A percentile compares a stretch with the other conserved stretches of the same genome.
phyloP scores from a whole-genome alignment of 2,329 filamentous ascomycete species.

The Hymenoscyphus scutula region DNA sequence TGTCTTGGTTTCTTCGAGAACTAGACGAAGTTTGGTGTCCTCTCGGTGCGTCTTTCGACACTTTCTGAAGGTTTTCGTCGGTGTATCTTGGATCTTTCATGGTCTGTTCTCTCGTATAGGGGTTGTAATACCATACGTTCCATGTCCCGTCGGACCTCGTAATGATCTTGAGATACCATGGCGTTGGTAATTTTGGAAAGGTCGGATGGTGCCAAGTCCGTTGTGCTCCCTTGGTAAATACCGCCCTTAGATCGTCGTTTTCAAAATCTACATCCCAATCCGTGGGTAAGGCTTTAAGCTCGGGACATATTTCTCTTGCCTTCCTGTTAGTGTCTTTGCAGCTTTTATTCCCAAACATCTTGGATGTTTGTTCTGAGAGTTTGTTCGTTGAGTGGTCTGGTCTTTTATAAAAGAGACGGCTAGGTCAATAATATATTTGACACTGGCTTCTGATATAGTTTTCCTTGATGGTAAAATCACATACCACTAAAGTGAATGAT shows the following conservation, averaged over 20 bases:
- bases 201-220: conserved; percentile 18
- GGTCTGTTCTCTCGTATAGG: conserved; percentile 6
- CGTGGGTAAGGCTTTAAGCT: conserved; percentile 17
- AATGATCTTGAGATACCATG: conserved; percentile 19
- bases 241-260: conserved; percentile 7
- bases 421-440: background rate
- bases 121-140: conserved; percentile 21
- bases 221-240: conserved; percentile 13
- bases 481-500: background rate
- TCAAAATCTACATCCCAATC: conserved; percentile 16
- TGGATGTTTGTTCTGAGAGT: background rate
- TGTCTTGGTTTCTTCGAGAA: background rate
- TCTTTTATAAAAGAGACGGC: background rate
- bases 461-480: background rate
- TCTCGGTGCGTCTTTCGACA: conserved; percentile 1
- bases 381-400: background rate
- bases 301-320: conserved; percentile 11
- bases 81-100: conserved; percentile 13
- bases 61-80: conserved; percentile 1
- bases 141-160: background rate
- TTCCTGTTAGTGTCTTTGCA: conserved; percentile 4
- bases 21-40: conserved; percentile 10
- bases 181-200: conserved; percentile 21
- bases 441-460: background rate
- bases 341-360: background rate